Conservation (phyloP, 768 basidiomycete genomes). For the Strobilomyces dryophilus region DNA sequence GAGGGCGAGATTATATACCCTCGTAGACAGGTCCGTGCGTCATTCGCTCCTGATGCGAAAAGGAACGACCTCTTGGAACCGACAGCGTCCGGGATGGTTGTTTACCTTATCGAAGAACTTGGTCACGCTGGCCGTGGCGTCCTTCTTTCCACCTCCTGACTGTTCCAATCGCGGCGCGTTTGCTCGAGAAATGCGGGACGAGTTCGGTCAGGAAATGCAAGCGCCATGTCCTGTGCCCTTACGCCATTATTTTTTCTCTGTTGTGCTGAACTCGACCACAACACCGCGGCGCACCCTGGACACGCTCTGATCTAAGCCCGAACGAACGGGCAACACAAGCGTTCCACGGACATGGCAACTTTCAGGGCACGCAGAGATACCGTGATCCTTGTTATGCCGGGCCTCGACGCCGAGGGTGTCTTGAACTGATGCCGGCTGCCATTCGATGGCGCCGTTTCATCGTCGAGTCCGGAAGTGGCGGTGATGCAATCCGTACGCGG, state of each 20-base stretch:
- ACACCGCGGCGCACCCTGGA: slow-evolving; percentile 3
- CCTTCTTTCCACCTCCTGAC: slow-evolving; percentile 1
- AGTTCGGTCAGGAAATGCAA: slow-evolving; percentile 2
- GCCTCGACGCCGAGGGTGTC: not conserved
- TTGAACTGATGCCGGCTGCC: not conserved
- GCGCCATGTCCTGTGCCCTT: not conserved
- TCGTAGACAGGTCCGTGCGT: slow-evolving; percentile 7
- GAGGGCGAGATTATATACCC: slow-evolving; percentile 8
- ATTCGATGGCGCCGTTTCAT: not conserved
- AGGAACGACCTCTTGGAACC: not conserved
- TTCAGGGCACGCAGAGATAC: not conserved
- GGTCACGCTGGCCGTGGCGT: slow-evolving; percentile 6
- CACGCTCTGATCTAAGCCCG: not conserved
- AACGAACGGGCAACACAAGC: not conserved
- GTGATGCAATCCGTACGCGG: not conserved
- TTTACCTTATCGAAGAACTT: slow-evolving; percentile 9
- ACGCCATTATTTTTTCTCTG: not conserved
- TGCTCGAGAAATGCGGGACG: not conserved
- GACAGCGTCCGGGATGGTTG: not conserved
- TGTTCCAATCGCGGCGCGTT: not conserved
- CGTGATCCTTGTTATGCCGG: not conserved
- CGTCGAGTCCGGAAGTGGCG: not conserved
- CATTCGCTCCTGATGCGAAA: not conserved
- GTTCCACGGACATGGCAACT: not conserved
- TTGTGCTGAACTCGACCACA: not conserved